Evolutionary conservation across 2,329 filamentous ascomycete genomes (phyloP).

Genomic region (Fusarium sp.): DNA sequence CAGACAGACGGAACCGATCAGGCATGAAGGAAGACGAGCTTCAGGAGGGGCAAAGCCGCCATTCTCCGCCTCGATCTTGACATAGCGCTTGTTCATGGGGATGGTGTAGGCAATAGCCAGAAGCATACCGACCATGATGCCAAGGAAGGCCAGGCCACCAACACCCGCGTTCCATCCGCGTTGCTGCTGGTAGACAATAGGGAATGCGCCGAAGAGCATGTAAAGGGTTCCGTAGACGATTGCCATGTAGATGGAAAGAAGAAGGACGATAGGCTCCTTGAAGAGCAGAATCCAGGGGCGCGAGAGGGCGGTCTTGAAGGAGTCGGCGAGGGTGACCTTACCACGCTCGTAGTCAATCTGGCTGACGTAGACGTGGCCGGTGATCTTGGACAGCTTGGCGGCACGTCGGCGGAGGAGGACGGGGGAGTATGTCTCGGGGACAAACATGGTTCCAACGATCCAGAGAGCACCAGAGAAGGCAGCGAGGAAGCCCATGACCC

Average conservation of each 20-base stretch:
- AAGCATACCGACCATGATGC: constrained; percentile 44
- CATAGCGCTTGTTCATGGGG: constrained; percentile 38
- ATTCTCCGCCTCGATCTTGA: constrained; percentile 35
- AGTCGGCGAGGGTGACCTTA: constrained; percentile 50
- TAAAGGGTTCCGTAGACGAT: constrained; percentile 79
- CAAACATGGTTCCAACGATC: constrained; percentile 80
- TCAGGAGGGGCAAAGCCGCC: constrained; percentile 39
- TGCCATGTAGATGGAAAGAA: constrained; percentile 85
- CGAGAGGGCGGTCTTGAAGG: constrained; percentile 77
- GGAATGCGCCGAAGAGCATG: constrained; percentile 78
- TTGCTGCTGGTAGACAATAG: constrained; percentile 73
- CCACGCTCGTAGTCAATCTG: constrained; percentile 52
- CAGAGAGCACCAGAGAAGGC: constrained; percentile 76
- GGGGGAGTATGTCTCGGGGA: constrained; percentile 87
- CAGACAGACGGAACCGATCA: constrained; percentile 27
- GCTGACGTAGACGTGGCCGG: constrained; percentile 37
- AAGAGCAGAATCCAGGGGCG: constrained; percentile 60
- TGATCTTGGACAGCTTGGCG: constrained; percentile 39
- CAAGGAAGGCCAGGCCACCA: constrained; percentile 38
- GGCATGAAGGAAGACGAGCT: constrained; percentile 36
- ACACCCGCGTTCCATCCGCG: constrained; percentile 40
- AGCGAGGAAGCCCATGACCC: constrained; percentile 85
- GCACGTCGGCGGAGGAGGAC: constrained; percentile 68
- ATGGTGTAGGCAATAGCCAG: constrained; percentile 35
- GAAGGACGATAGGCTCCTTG: constrained; percentile 82